phyloP scores from a whole-genome alignment of 371 early-diverging fungal genomes.

The Mucor lusitanicus region DNA sequence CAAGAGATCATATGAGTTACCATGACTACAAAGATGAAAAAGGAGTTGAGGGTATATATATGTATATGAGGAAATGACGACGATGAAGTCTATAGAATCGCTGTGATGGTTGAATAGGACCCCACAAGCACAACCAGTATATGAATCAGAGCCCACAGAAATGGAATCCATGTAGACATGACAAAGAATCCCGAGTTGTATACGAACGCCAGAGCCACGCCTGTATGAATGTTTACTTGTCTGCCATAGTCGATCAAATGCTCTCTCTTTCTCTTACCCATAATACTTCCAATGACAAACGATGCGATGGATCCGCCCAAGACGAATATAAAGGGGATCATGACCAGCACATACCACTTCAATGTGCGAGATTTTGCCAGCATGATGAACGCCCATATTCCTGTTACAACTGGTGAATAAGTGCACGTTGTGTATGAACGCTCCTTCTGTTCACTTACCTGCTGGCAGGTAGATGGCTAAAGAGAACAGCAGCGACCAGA shows the following conservation, averaged over 20 bases:
- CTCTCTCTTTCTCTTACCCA: constrained; percentile 41
- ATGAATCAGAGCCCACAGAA: constrained; percentile 71
- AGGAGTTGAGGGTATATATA: background rate
- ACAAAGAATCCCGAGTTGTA: constrained; percentile 67
- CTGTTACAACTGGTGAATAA: constrained; percentile 5
- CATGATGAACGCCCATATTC: constrained; percentile 55
- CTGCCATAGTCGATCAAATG: background rate
- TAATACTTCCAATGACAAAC: constrained; percentile 59
- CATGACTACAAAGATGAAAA: background rate
- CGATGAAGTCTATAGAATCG: constrained; percentile 45
- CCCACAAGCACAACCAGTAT: constrained; percentile 62
- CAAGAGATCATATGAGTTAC: background rate
- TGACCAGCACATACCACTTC: constrained; percentile 49
- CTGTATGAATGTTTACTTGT: constrained; percentile 21
- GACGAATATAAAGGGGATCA: constrained; percentile 55
- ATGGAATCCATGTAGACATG: constrained; percentile 74
- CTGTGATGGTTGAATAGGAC: constrained; percentile 65
- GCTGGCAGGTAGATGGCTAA: constrained; percentile 47
- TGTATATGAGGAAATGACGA: background rate
- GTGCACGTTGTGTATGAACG: no score
- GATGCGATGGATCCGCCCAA: constrained; percentile 57
- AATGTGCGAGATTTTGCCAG: constrained; percentile 54
- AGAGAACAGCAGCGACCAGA: constrained; percentile 52
- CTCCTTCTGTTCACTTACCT: constrained; percentile 25
- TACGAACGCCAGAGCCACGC: constrained; percentile 59